These are phyloP conservation scores for Pholiota microspora DNA, from an alignment of 768 basidiomycete genomes.

Conservation along the genomic window DNA sequence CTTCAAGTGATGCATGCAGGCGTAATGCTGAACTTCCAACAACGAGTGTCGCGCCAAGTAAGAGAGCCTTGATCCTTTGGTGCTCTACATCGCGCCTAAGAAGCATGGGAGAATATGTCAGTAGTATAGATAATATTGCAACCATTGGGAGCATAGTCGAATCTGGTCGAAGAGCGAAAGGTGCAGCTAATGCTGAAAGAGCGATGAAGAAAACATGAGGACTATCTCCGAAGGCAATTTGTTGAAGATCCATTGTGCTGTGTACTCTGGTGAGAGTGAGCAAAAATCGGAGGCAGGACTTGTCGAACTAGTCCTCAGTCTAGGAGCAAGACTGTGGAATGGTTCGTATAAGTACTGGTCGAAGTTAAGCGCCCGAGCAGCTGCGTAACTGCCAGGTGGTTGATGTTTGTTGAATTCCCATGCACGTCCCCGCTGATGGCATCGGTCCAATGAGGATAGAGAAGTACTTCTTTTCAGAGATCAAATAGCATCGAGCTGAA, in stretches of 20 bases:
- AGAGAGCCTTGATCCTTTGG: slow-evolving; percentile 15
- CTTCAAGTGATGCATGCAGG: slow-evolving; percentile 42
- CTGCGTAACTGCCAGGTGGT: too few species aligned
- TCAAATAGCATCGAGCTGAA: too few species aligned
- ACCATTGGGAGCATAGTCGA: slow-evolving; percentile 22
- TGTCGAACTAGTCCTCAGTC: slow-evolving; percentile 13
- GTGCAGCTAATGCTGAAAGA: slow-evolving; percentile 17
- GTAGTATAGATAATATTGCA: slow-evolving; percentile 30
- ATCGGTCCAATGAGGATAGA: too few species aligned
- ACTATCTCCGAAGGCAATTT: slow-evolving; percentile 25
- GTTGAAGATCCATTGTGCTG: slow-evolving; percentile 25
- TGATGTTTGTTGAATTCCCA: neutral
- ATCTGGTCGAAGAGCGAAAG: slow-evolving; percentile 22
- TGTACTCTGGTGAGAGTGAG: neutral
- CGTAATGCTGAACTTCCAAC: slow-evolving; percentile 41
- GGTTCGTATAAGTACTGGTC: slow-evolving; percentile 17
- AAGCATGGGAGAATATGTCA: slow-evolving; percentile 35
- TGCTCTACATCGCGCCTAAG: slow-evolving; percentile 23
- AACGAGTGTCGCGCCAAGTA: slow-evolving; percentile 38
- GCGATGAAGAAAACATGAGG: slow-evolving; percentile 26
- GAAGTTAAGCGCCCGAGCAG: slow-evolving; percentile 14
- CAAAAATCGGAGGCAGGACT: slow-evolving; percentile 12
- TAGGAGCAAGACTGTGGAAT: slow-evolving; percentile 11
- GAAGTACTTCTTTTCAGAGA: too few species aligned
- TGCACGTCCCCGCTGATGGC: neutral